Conservation (phyloP, 2,329 filamentous ascomycete genomes). For the Teratosphaeria zuluensis region DNA sequence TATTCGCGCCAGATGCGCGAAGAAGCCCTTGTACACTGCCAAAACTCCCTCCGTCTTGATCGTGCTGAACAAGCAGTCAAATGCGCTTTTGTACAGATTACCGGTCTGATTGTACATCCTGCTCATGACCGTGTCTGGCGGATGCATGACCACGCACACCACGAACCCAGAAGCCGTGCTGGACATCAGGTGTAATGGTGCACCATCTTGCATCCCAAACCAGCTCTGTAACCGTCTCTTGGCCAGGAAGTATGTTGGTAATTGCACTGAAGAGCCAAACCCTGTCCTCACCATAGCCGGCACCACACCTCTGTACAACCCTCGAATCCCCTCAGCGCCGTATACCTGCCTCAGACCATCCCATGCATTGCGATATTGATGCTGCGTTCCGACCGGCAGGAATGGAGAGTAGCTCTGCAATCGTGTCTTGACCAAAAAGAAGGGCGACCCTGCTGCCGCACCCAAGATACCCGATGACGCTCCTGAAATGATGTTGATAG, state of each 20-base stretch:
- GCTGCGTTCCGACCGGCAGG: constrained; percentile 92
- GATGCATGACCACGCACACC: constrained; percentile 96
- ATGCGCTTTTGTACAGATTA: constrained; percentile 86
- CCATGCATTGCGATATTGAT: constrained; percentile 74
- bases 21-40: constrained; percentile 95
- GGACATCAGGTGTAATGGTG: constrained; percentile 76
- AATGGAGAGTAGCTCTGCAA: constrained; percentile 90
- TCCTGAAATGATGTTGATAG: constrained; percentile 87
- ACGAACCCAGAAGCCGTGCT: constrained; percentile 89
- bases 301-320: constrained; percentile 80
- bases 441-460: constrained; percentile 85
- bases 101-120: constrained; percentile 98
- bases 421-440: constrained; percentile 96
- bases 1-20: constrained; percentile 88
- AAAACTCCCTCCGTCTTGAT: constrained; percentile 82
- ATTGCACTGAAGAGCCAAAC: constrained; percentile 88
- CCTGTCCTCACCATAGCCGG: constrained; percentile 95
- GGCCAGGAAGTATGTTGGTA: constrained; percentile 96
- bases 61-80: constrained; percentile 87
- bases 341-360: constrained; percentile 80
- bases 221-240: constrained; percentile 78
- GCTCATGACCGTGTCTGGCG: constrained; percentile 98
- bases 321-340: constrained; percentile 61
- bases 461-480: constrained; percentile 83
- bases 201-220: constrained; percentile 81